Evolutionary conservation across 2,329 filamentous ascomycete genomes (phyloP).

Genomic region (Trichoderma polysporum): DNA sequence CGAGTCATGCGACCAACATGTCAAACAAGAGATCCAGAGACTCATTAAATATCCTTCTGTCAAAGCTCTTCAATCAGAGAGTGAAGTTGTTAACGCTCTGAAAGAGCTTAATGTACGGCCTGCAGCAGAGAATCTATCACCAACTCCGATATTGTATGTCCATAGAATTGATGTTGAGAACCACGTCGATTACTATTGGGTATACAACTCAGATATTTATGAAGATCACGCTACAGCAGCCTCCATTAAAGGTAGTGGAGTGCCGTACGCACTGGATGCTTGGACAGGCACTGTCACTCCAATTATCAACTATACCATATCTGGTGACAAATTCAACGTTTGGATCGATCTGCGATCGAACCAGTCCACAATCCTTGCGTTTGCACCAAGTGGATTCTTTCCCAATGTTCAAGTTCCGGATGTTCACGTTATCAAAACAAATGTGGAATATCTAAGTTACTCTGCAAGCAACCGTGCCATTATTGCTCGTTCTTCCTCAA

Average conservation of each 20-base stretch:
- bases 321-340: constrained; percentile 7
- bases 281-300: not conserved
- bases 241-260: not conserved
- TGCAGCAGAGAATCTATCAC: not conserved
- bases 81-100: not conserved
- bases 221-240: not conserved
- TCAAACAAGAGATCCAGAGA: not conserved
- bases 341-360: constrained; percentile 5
- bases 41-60: not conserved
- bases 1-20: not conserved
- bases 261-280: not conserved
- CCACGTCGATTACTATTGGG: not conserved
- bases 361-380: not conserved
- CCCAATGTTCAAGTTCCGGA: not conserved
- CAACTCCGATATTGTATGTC: not conserved
- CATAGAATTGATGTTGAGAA: not conserved
- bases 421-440: not conserved
- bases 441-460: not conserved
- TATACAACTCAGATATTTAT: constrained; percentile 7
- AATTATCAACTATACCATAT: not conserved
- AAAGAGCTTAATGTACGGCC: not conserved
- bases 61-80: not conserved
- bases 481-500: not conserved
- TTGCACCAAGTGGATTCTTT: constrained; percentile 2
- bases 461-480: not conserved